Evolutionary conservation across 352 stramenopile genomes (phyloP).

Genomic region (Phytophthora cajani): DNA sequence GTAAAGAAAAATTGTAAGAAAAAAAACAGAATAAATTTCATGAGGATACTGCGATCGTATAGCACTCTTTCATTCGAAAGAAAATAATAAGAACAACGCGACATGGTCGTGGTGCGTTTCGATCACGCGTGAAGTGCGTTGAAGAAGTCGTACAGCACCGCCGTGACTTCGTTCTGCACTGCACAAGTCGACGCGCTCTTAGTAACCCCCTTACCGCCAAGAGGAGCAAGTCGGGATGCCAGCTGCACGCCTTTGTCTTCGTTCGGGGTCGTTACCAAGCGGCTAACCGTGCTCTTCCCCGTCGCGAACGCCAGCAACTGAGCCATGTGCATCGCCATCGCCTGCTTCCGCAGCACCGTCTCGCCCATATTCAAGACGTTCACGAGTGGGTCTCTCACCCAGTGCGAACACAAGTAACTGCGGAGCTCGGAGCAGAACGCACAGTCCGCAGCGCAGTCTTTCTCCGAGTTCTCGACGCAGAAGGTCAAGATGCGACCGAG

Average conservation of each 20-base stretch:
- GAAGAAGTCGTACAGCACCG: slow-evolving; percentile 33
- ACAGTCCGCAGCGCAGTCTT: slow-evolving; percentile 8
- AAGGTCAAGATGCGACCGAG: slow-evolving; percentile 16
- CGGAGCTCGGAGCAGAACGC: slow-evolving; percentile 16
- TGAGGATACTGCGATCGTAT: background rate
- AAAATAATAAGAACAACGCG: background rate
- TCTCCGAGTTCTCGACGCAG: slow-evolving; percentile 16
- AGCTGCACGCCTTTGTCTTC: slow-evolving; percentile 14
- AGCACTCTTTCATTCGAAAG: background rate
- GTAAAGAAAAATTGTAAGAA: background rate
- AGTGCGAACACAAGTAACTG: slow-evolving; percentile 25
- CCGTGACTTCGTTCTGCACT: slow-evolving; percentile 12
- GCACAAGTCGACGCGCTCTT: slow-evolving; percentile 5
- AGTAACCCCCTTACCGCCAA: background rate
- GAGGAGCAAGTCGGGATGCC: slow-evolving; percentile 5
- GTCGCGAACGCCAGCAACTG: slow-evolving; percentile 20
- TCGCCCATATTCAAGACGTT: slow-evolving; percentile 13
- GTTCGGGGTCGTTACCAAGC: background rate
- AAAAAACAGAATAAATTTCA: background rate
- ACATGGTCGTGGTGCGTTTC: background rate
- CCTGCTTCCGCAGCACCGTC: slow-evolving; percentile 23
- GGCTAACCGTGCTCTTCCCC: background rate
- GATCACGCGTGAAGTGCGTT: slow-evolving; percentile 1
- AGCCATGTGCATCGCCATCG: slow-evolving; percentile 22
- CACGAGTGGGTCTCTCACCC: slow-evolving; percentile 18